phyloP scores from a whole-genome alignment of 2,329 filamentous ascomycete species.

The Trichocomaceae sp. region DNA sequence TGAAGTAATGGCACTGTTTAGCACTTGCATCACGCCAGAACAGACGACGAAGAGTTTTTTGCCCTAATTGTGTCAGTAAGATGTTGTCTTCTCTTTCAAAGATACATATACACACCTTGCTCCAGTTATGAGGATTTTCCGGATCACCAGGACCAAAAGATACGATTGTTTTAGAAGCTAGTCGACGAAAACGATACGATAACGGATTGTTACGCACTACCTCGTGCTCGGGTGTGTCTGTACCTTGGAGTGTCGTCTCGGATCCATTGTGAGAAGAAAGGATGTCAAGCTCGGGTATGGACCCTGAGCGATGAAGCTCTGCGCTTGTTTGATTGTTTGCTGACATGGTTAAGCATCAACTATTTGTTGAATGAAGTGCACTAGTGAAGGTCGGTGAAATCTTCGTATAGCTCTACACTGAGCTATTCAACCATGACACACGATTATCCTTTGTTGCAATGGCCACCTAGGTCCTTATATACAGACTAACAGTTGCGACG shows the following conservation, averaged over 20 bases:
- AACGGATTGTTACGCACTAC: slow-evolving; percentile 22
- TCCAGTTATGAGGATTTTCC: slow-evolving; percentile 31
- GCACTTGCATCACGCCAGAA: slow-evolving; percentile 32
- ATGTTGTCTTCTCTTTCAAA: not conserved
- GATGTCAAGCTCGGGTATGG: not conserved
- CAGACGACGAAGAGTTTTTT: slow-evolving; percentile 32
- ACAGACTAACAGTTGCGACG: not conserved
- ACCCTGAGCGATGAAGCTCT: not conserved
- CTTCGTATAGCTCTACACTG: not conserved
- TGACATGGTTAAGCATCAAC: not conserved
- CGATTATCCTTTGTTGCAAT: not conserved
- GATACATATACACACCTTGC: slow-evolving; percentile 18
- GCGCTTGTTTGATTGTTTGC: not conserved
- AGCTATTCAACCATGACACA: not conserved
- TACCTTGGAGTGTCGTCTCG: not conserved
- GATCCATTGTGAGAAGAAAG: slow-evolving; percentile 1
- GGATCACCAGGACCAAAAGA: slow-evolving; percentile 30
- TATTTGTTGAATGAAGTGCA: not conserved
- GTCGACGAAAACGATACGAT: slow-evolving; percentile 25
- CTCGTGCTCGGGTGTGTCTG: slow-evolving; percentile 17
- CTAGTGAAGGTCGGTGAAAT: not conserved
- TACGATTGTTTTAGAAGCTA: slow-evolving; percentile 32
- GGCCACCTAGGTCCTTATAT: not conserved
- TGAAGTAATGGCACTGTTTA: slow-evolving; percentile 38
- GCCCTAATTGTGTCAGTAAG: slow-evolving; percentile 11